Percentiles rank a stretch among this genome's conserved stretches.
These are phyloP conservation scores for Wickerhamomyces sp. DNA, from an alignment of 1,139 yeast genomes.

Conservation along the genomic window DNA sequence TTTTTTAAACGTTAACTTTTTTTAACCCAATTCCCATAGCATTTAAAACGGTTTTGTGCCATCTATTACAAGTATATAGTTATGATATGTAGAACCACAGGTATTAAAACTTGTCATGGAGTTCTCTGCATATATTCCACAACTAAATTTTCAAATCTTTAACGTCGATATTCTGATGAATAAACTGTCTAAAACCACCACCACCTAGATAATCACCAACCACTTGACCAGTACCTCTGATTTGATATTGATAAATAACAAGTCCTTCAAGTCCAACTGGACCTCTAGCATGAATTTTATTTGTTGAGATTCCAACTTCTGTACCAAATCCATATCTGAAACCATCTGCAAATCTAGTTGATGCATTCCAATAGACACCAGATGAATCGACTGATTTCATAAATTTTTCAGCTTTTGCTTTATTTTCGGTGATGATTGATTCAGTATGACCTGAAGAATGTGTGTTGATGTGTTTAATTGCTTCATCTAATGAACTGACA, in stretches of 20 bases:
- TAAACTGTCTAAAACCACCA: slow-evolving; percentile 79
- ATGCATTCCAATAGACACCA: slow-evolving; percentile 98
- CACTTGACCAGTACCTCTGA: slow-evolving; percentile 87
- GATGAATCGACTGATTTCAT: slow-evolving; percentile 88
- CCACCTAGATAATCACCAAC: slow-evolving; percentile 91
- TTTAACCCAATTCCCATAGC: no score
- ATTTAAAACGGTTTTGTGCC: no score
- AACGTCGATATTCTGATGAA: slow-evolving; percentile 57
- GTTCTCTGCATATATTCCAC: no score
- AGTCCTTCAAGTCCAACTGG: slow-evolving; percentile 98
- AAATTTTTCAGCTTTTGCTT: slow-evolving; percentile 66
- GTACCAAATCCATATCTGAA: slow-evolving; percentile 98
- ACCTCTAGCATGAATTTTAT: slow-evolving; percentile 96
- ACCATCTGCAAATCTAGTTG: slow-evolving; percentile 97
- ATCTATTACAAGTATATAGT: no score
- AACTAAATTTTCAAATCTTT: slow-evolving; percentile 6
- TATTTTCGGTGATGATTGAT: slow-evolving; percentile 74
- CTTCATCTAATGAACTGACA: slow-evolving; percentile 56
- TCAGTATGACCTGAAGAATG: slow-evolving; percentile 98
- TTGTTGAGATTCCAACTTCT: slow-evolving; percentile 96
- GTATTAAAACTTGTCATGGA: no score
- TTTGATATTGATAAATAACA: slow-evolving; percentile 90
- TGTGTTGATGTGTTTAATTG: slow-evolving; percentile 75
- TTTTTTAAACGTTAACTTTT: no score
- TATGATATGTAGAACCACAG: no score